Percentiles rank a stretch among this genome's conserved stretches.
Evolutionary conservation across 192 early-diverging fungal species (phyloP).

Genomic region (Diversispora eburnea): DNA sequence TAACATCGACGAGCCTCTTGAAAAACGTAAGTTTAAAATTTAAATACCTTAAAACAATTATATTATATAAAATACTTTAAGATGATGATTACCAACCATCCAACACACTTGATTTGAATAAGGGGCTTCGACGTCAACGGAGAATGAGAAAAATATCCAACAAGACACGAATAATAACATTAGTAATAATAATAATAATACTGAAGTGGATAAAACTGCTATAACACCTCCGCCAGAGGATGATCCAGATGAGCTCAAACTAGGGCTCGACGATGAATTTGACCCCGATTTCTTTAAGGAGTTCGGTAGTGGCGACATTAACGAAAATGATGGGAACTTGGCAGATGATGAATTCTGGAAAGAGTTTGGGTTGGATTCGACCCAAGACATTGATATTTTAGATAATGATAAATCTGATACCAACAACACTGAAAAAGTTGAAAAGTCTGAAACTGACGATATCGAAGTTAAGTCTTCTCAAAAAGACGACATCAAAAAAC

Average conservation of each 20-base stretch:
- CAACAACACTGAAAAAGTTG: not conserved
- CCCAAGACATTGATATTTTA: not conserved
- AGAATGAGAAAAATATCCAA: no score
- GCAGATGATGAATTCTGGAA: constrained; percentile 16
- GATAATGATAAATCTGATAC: not conserved
- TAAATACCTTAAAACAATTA: not conserved
- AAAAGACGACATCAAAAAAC: not conserved
- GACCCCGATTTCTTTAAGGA: constrained; percentile 6
- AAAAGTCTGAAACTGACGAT: not conserved
- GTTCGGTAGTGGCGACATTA: not conserved
- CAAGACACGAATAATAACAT: no score
- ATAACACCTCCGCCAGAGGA: not conserved
- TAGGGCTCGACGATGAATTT: not conserved
- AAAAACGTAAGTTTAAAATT: constrained; percentile 5
- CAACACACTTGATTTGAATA: not conserved
- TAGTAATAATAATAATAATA: not conserved
- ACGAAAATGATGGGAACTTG: not conserved
- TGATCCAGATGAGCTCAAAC: not conserved
- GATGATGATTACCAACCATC: not conserved
- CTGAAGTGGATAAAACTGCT: not conserved
- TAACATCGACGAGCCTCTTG: not conserved
- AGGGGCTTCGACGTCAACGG: no score
- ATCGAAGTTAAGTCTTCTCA: not conserved
- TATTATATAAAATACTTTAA: not conserved
- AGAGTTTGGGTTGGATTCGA: not conserved